phyloP scores from a whole-genome alignment of 2,329 filamentous ascomycete genomes.

The Talaromyces atroroseus region DNA sequence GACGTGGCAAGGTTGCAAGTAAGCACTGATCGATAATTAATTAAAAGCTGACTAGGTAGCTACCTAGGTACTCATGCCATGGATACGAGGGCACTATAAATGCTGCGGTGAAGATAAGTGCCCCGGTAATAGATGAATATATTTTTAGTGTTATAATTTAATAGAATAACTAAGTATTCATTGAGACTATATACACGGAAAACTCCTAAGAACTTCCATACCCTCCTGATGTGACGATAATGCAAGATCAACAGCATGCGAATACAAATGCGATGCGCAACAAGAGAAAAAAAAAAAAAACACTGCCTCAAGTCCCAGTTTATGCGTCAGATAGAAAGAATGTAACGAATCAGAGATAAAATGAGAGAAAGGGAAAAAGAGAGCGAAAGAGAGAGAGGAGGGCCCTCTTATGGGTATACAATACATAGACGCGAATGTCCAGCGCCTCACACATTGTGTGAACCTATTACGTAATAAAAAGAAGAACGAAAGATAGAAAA shows the following conservation, averaged over 20 bases:
- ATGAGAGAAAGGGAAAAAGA: background rate
- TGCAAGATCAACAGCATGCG: background rate
- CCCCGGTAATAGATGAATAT: too few relatives aligned
- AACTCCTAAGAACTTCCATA: background rate
- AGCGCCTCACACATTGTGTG: background rate
- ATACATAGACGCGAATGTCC: background rate
- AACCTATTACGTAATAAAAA: background rate
- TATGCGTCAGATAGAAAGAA: background rate
- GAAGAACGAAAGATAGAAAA: background rate
- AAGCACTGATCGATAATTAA: too few relatives aligned
- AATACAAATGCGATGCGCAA: background rate
- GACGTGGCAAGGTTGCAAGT: too few relatives aligned
- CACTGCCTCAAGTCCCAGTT: background rate
- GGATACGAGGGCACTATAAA: too few relatives aligned
- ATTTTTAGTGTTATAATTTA: background rate
- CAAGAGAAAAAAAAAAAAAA: background rate
- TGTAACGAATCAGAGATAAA: background rate
- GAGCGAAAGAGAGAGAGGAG: background rate
- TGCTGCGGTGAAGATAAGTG: too few relatives aligned
- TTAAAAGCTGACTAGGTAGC: too few relatives aligned
- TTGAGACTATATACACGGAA: background rate
- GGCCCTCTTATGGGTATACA: background rate
- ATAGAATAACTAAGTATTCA: background rate
- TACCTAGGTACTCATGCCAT: too few relatives aligned
- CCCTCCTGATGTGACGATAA: background rate